Base-by-base conservation (phyloP, 192 early-diverging fungal species). In the Pilaira anomala region DNA sequence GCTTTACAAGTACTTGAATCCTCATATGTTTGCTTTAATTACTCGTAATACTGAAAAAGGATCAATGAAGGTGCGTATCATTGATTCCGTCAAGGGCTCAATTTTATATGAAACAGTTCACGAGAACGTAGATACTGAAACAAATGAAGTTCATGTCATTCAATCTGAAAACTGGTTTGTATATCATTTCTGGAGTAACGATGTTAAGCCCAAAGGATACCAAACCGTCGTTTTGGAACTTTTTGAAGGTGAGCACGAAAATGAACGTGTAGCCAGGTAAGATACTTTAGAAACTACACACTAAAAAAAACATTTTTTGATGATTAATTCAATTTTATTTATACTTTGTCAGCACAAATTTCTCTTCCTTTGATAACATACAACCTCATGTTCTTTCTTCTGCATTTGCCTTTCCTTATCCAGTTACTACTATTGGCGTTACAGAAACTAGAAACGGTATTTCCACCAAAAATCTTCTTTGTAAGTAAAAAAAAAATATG, bases 1-100 rank as follows among this genome's bases (percentile, higher is more conserved):
- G 5, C 84, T 93, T n/a, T 99, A 96, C 88, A 99, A 99, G 75
- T 99, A 98, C 77, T 80, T 98, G 62, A 98, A 95, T 76, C 96
- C 97, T 48, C 91, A 98, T 73, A 63, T 96, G 19, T 67, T 90
- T 39, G 87, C 91, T 0, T 65, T 96, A 14, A 87, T 88, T 41
- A 88, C 94, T 5, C 61, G 79, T 26, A 80, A 61, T 62, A 26
- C 45, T 7, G 65, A 68, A 12, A 44, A 68, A 2, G 65, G 76
- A 16, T 74, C 74, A 7, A 48, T 95, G 18, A 84, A 69, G 28
- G 52, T 97, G 3, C 94, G 93, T 70, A 57, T 99, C 28, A 59
- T 98, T 22, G 97, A 99, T 72, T 78, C 89, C 18, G 91, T 98
- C 49, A 90, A 88, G 18, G 97, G 97, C 9, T 75, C 79, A 26